Evolutionary conservation across 345 rosid genomes (phyloP), one percentile per base, ranked within the genome.

Genomic region (Heritiera littoralis): DNA sequence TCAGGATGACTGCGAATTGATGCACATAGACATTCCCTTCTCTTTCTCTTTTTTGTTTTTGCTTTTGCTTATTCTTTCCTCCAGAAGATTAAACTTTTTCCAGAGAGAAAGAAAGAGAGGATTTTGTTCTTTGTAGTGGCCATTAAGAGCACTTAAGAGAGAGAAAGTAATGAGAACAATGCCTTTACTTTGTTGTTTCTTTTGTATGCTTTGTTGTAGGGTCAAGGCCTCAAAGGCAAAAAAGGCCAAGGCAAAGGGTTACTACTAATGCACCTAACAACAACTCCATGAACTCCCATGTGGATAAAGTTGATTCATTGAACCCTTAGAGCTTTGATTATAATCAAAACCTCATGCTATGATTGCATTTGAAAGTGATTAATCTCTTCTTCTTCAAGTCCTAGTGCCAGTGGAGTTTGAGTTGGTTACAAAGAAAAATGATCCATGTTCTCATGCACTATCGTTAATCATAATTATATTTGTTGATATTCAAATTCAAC

Each of bases 261-360:
- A 58, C 70, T 13, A 14, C 5, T 12, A 51, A 52, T 1, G 6
- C 6, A 41, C 43, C 43, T 40, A 35, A 55, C 63, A 52, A 66
- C 80, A 68, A 52, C 58, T 64, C 49, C 70, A 70, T 77, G 74
- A 79, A 67, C 77, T 23, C 79, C 83, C 86, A 85, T 81, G 82
- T 81, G 84, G 80, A 78, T 74, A 77, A 79, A 84, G 86, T 79
- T 80, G 83, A 58, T 74, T 75, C 61, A 72, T 45, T 80, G 48
- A 71, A 70, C 69, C 72, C 48, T 15, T 54, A 12, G 2, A 5
- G 17, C 52, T 58, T 35, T 18, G 75, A 51, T 51, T 49, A 18
- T 12, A 5, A 20, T n/a, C 32, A 43, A 48, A 68, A 38, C 13
- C 30, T 43, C 2, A 54, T 5, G 54, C 18, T 52, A 52, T 13